These are phyloP conservation scores for Quercus suber DNA, from an alignment of 306 rosid species.

Conservation along the genomic window DNA sequence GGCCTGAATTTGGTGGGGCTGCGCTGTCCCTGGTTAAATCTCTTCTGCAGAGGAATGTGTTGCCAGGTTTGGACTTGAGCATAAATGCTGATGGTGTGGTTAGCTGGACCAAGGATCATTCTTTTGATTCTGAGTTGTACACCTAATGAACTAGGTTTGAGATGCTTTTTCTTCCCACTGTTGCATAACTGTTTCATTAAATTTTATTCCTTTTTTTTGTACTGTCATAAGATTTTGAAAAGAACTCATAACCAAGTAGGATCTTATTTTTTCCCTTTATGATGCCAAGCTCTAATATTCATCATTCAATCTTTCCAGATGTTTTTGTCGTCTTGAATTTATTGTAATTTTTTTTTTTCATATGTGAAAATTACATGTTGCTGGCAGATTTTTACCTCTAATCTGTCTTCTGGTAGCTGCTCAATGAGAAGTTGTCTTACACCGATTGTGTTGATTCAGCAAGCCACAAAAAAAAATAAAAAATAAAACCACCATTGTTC, in stretches of 20 bases:
- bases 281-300: neutral
- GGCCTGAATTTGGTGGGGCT: constrained; percentile 66
- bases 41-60: constrained; percentile 32
- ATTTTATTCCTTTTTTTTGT: neutral
- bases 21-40: constrained; percentile 49
- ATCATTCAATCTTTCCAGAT: neutral
- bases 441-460: too few species aligned
- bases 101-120: constrained; percentile 45
- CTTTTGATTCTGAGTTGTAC: constrained; percentile 58
- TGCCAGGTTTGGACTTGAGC: constrained; percentile 38
- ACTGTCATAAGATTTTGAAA: neutral
- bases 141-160: constrained; percentile 29
- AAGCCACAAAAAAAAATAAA: too few species aligned
- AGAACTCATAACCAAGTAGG: neutral
- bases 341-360: neutral
- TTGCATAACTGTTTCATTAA: neutral
- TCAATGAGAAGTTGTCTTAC: neutral
- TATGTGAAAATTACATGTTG: neutral
- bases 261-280: neutral
- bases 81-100: constrained; percentile 3
- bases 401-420: neutral
- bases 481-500: too few species aligned
- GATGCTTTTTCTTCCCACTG: neutral
- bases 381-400: neutral
- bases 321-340: neutral